Percentiles rank a stretch among this genome's conserved stretches.
Evolutionary conservation across 495 filamentous ascomycete species (phyloP).

Genomic region (Recurvomyces mirabilis): DNA sequence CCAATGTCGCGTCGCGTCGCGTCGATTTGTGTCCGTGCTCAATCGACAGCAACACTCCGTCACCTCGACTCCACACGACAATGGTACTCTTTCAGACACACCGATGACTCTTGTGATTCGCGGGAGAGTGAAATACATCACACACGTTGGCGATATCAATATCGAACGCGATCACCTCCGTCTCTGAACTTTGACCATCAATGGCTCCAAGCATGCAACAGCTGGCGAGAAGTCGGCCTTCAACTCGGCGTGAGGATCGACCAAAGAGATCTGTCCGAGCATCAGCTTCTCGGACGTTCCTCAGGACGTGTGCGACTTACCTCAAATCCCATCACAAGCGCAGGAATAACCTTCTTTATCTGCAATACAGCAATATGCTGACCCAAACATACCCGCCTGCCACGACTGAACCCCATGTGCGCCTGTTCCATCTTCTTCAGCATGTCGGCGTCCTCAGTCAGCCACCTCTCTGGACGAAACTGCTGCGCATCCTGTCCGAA

Average conservation of each 20-base stretch:
- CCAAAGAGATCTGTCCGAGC: background rate
- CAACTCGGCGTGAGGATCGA: background rate
- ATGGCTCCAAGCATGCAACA: background rate
- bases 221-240: background rate
- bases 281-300: background rate
- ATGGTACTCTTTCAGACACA: no score
- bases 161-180: no score
- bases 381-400: background rate
- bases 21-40: no score
- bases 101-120: no score
- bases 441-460: background rate
- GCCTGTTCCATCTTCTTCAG: background rate
- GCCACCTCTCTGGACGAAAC: constrained; percentile 14
- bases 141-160: no score
- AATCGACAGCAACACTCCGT: no score
- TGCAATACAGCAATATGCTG: background rate
- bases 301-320: background rate
- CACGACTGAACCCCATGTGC: background rate
- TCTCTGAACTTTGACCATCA: background rate
- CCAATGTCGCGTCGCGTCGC: no score
- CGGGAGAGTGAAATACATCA: no score
- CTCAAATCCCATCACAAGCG: background rate
- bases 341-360: background rate
- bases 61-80: no score
- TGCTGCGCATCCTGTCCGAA: constrained; percentile 10